These are phyloP conservation scores for Neolentinus lepideus DNA, from an alignment of 1,284 basidiomycete genomes.

Conservation along the genomic window DNA sequence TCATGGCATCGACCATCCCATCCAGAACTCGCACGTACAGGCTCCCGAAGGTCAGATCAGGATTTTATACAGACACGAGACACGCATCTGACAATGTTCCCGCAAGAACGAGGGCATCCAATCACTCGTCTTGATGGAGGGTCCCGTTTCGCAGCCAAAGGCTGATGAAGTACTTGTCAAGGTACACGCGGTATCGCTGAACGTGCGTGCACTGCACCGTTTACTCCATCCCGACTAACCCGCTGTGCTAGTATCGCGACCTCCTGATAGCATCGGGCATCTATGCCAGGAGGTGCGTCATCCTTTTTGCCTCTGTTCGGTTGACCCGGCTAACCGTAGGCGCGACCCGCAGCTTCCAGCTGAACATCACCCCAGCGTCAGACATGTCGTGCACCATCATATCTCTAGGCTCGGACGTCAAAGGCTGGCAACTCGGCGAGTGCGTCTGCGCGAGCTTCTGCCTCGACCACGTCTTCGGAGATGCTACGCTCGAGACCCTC, in stretches of 20 bases:
- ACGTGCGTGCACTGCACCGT: slow-evolving; percentile 7
- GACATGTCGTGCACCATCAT: slow-evolving; percentile 60
- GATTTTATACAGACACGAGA: neutral
- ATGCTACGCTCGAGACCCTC: slow-evolving; percentile 23
- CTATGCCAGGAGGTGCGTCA: slow-evolving; percentile 7
- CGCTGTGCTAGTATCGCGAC: slow-evolving; percentile 16
- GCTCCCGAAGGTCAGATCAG: slow-evolving; percentile 13
- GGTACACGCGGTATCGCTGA: slow-evolving; percentile 24
- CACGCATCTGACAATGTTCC: neutral
- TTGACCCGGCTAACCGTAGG: neutral
- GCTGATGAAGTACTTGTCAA: slow-evolving; percentile 19
- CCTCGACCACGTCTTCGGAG: slow-evolving; percentile 29
- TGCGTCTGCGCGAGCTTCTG: slow-evolving; percentile 21
- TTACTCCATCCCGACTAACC: neutral
- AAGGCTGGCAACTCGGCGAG: slow-evolving; percentile 32
- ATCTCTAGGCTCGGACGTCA: slow-evolving; percentile 44
- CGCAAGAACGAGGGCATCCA: slow-evolving; percentile 19
- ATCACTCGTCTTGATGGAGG: slow-evolving; percentile 25
- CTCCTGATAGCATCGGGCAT: slow-evolving; percentile 10
- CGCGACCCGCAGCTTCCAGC: slow-evolving; percentile 9
- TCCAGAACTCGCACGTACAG: slow-evolving; percentile 24
- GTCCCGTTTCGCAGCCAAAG: slow-evolving; percentile 18
- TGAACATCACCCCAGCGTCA: slow-evolving; percentile 43
- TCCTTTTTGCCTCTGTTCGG: neutral
- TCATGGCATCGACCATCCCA: slow-evolving; percentile 13